Conservation (phyloP, 2,329 filamentous ascomycete species). For the Botrytis sinoallii region DNA sequence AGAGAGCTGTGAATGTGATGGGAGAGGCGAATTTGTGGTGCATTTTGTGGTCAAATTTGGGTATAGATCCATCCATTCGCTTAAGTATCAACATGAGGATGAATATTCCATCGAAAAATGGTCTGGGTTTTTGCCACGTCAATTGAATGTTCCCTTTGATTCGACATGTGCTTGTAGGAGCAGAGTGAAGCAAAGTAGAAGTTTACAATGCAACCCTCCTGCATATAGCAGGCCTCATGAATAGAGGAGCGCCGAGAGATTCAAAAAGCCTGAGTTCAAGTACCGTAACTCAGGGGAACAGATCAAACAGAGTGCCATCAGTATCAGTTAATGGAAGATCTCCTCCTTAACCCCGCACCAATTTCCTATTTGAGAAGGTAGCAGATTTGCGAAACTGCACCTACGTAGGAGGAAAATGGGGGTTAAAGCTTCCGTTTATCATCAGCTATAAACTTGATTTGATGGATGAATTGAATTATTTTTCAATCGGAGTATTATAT, state of each 20-base stretch:
- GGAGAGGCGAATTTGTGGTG: slow-evolving; percentile 55
- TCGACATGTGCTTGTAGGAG: not conserved
- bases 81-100: not conserved
- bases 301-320: not conserved
- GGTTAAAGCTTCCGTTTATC: no score
- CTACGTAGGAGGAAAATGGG: no score
- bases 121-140: not conserved
- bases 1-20: slow-evolving; percentile 53
- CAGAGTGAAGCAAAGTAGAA: not conserved
- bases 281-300: not conserved
- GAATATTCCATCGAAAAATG: not conserved
- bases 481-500: no score
- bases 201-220: not conserved
- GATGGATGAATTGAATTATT: no score
- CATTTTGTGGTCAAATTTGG: slow-evolving; percentile 37
- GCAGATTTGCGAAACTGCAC: not conserved
- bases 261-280: not conserved
- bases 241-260: not conserved
- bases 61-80: not conserved
- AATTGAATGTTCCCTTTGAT: not conserved
- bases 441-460: no score
- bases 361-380: not conserved
- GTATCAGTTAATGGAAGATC: not conserved
- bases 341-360: not conserved
- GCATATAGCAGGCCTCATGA: no score